Evolutionary conservation across 768 basidiomycete species (phyloP).

Genomic region (Wakefieldia striispora): DNA sequence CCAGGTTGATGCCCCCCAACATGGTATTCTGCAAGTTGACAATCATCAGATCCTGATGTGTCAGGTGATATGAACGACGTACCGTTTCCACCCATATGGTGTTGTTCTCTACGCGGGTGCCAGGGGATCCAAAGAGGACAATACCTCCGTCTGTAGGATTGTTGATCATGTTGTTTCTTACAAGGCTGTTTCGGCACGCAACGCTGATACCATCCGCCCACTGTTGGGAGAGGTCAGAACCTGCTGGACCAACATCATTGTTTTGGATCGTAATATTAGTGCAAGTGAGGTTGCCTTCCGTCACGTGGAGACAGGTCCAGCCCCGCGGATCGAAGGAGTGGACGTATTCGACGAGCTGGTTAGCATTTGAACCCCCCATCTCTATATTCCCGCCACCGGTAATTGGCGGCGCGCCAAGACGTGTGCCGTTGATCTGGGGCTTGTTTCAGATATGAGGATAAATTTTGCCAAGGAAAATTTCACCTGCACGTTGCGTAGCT

Average conservation of each 20-base stretch:
- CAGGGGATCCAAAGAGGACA: slow-evolving; percentile 74
- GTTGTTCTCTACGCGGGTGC: slow-evolving; percentile 71
- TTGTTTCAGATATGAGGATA: not conserved
- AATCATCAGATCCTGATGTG: not conserved
- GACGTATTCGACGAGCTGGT: slow-evolving; percentile 77
- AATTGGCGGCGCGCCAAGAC: slow-evolving; percentile 50
- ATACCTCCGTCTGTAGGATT: slow-evolving; percentile 80
- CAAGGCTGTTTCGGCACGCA: slow-evolving; percentile 57
- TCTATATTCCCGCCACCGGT: slow-evolving; percentile 78
- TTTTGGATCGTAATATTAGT: slow-evolving; percentile 65
- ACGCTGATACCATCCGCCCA: slow-evolving; percentile 86
- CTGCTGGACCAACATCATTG: slow-evolving; percentile 83
- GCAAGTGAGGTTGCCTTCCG: slow-evolving; percentile 67
- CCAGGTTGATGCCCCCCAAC: slow-evolving; percentile 77
- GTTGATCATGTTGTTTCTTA: slow-evolving; percentile 68
- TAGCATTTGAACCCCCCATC: slow-evolving; percentile 72
- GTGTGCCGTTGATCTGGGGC: slow-evolving; percentile 68
- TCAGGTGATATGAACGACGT: slow-evolving; percentile 21
- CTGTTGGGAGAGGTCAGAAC: slow-evolving; percentile 58
- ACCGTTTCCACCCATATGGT: slow-evolving; percentile 72
- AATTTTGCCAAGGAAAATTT: not conserved
- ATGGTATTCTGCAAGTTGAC: slow-evolving; percentile 52
- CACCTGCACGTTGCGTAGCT: slow-evolving; percentile 72
- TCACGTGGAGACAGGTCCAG: slow-evolving; percentile 82
- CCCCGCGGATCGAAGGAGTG: slow-evolving; percentile 72